Evolutionary conservation across 768 basidiomycete genomes (phyloP).

Genomic region (Collybia nuda): DNA sequence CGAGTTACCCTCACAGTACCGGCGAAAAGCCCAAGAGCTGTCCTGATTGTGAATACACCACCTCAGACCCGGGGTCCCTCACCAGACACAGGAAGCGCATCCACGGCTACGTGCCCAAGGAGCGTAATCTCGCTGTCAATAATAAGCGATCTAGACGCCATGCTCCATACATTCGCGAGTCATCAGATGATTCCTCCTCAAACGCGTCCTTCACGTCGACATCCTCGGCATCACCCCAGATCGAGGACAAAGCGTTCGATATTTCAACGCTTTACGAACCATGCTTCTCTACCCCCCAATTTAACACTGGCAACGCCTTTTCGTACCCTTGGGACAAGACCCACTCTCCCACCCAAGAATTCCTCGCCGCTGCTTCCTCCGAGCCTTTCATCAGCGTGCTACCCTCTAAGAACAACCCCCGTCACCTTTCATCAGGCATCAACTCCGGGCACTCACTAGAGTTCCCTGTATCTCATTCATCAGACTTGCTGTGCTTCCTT

Average conservation of each 20-base stretch:
- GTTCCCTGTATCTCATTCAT: background rate
- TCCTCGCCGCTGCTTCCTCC: background rate
- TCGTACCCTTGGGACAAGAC: background rate
- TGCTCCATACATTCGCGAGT: constrained; percentile 5
- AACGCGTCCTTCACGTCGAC: background rate
- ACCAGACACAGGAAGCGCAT: constrained; percentile 28
- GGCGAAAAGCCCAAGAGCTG: constrained; percentile 25
- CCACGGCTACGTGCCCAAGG: constrained; percentile 21
- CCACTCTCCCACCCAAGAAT: too few species aligned
- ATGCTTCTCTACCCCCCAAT: background rate
- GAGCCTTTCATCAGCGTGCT: background rate
- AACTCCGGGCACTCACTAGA: background rate
- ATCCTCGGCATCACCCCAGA: background rate
- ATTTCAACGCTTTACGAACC: background rate
- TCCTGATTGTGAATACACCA: constrained; percentile 23
- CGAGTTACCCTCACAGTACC: constrained; percentile 17
- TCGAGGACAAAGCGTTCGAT: background rate
- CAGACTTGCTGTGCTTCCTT: too few species aligned
- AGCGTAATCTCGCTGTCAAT: constrained; percentile 1
- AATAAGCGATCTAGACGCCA: constrained; percentile 7
- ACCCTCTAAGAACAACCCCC: background rate
- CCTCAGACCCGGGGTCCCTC: constrained; percentile 27
- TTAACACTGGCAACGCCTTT: background rate
- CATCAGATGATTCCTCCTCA: background rate
- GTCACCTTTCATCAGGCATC: background rate